Evolutionary conservation across 2,329 filamentous ascomycete genomes (phyloP).

Genomic region (Bertia moriformis): DNA sequence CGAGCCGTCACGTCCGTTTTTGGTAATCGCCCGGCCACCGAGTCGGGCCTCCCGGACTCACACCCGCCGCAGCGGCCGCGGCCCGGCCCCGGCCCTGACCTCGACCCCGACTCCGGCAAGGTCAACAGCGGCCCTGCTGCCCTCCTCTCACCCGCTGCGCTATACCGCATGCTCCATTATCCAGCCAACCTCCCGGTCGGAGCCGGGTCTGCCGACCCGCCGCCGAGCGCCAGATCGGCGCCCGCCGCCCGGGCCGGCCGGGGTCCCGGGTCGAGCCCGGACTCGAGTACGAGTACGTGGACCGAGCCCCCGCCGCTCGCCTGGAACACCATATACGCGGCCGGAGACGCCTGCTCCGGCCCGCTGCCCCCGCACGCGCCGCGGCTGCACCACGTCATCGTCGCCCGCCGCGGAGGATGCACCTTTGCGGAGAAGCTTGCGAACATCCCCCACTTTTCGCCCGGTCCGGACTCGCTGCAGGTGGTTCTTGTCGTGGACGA

Average conservation of each 20-base stretch:
- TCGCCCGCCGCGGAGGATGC: conserved; percentile 71
- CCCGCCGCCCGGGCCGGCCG: conserved; percentile 7
- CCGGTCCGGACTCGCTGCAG: conserved; percentile 49
- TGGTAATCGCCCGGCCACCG: conserved; percentile 14
- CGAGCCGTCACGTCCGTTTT: conserved; percentile 30
- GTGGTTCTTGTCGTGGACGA: conserved; percentile 69
- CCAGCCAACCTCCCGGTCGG: conserved; percentile 33
- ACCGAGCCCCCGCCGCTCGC: conserved; percentile 28
- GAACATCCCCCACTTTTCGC: conserved; percentile 68
- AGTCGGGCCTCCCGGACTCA: too few species aligned
- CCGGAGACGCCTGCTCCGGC: conserved; percentile 52
- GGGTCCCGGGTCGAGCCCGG: conserved; percentile 14
- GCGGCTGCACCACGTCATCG: conserved; percentile 62
- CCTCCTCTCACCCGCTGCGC: too few species aligned
- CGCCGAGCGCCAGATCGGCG: conserved; percentile 9
- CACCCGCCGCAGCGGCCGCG: conserved; percentile 12
- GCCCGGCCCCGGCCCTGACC: conserved; percentile 11
- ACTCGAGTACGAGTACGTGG: conserved; percentile 17
- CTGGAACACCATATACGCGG: conserved; percentile 61
- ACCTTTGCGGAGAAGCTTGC: conserved; percentile 69
- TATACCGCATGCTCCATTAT: conserved; percentile 11
- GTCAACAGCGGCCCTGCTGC: background rate
- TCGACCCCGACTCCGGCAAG: background rate
- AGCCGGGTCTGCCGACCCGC: conserved; percentile 13
- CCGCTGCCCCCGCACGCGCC: conserved; percentile 33